These are phyloP conservation scores for Pseudogymnoascus verrucosus DNA, from an alignment of 2,329 filamentous ascomycete genomes.

Conservation along the genomic window DNA sequence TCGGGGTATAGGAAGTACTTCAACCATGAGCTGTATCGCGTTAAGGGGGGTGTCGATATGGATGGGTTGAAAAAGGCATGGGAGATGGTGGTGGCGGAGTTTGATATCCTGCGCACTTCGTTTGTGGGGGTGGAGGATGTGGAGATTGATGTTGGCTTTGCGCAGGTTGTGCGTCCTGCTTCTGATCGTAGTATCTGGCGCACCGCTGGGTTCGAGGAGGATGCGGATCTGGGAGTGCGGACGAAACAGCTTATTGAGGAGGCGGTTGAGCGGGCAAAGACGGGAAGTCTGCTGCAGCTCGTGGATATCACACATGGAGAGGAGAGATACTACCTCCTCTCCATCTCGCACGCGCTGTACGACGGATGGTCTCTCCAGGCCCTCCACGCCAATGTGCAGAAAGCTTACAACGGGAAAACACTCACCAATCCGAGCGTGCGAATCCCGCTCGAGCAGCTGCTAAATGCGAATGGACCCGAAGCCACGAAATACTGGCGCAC, in stretches of 20 bases:
- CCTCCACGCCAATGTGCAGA: conserved; percentile 61
- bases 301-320: conserved; percentile 31
- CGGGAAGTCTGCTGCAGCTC: conserved; percentile 41
- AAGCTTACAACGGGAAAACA: conserved; percentile 48
- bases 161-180: conserved; percentile 42
- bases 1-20: conserved; percentile 73
- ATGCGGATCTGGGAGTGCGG: conserved; percentile 23
- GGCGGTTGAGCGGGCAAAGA: conserved; percentile 32
- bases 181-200: conserved; percentile 29
- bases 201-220: conserved; percentile 15
- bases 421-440: conserved; percentile 40
- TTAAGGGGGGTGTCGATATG: conserved; percentile 48
- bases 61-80: conserved; percentile 53
- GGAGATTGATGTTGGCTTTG: conserved; percentile 44
- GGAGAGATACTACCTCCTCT: conserved; percentile 48
- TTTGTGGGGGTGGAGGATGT: conserved; percentile 62
- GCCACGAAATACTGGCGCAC: conserved; percentile 62
- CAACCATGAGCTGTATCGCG: conserved; percentile 69
- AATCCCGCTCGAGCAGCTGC: conserved; percentile 42
- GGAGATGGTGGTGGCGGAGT: conserved; percentile 46
- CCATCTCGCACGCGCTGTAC: conserved; percentile 79
- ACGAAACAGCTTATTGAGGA: conserved; percentile 33
- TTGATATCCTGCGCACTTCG: conserved; percentile 66
- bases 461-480: conserved; percentile 32
- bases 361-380: conserved; percentile 78